These are phyloP conservation scores for Quercus suber DNA, from an alignment of 306 rosid genomes.

Conservation along the genomic window DNA sequence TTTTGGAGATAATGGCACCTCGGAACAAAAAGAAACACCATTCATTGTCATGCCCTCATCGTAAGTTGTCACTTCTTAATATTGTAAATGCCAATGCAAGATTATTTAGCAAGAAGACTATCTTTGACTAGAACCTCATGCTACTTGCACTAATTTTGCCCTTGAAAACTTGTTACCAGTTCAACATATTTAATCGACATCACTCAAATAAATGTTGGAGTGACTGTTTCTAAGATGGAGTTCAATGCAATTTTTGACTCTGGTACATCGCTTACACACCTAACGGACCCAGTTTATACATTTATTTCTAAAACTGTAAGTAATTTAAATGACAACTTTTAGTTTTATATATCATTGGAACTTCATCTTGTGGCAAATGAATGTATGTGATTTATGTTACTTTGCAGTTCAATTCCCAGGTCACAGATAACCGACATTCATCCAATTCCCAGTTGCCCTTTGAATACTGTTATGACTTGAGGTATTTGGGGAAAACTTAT, in stretches of 20 bases:
- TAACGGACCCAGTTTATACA: slow-evolving; percentile 70
- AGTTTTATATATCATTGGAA: slow-evolving; percentile 7
- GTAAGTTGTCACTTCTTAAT: slow-evolving; percentile 39
- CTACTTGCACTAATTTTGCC: slow-evolving; percentile 22
- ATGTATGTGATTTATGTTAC: not conserved
- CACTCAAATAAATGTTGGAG: slow-evolving; percentile 64
- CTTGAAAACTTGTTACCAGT: slow-evolving; percentile 38
- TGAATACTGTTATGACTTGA: slow-evolving; percentile 67
- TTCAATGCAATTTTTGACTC: slow-evolving; percentile 74
- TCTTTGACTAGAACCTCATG: not conserved
- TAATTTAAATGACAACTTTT: not conserved
- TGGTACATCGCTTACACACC: slow-evolving; percentile 78
- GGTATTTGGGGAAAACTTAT: slow-evolving; percentile 28
- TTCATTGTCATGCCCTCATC: slow-evolving; percentile 32
- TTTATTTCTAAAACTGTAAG: slow-evolving; percentile 60
- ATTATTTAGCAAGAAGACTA: not conserved
- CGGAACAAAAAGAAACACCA: slow-evolving; percentile 66
- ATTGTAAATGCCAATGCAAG: not conserved
- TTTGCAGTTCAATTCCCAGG: slow-evolving; percentile 57
- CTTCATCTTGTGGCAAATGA: not conserved
- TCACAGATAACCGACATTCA: slow-evolving; percentile 29
- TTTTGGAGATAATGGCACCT: slow-evolving; percentile 72
- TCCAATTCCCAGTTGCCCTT: slow-evolving; percentile 43
- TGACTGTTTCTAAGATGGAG: slow-evolving; percentile 35
- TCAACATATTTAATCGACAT: slow-evolving; percentile 63